Evolutionary conservation across 495 filamentous ascomycete species (phyloP).

Genomic region (Podospora pseudopauciseta): DNA sequence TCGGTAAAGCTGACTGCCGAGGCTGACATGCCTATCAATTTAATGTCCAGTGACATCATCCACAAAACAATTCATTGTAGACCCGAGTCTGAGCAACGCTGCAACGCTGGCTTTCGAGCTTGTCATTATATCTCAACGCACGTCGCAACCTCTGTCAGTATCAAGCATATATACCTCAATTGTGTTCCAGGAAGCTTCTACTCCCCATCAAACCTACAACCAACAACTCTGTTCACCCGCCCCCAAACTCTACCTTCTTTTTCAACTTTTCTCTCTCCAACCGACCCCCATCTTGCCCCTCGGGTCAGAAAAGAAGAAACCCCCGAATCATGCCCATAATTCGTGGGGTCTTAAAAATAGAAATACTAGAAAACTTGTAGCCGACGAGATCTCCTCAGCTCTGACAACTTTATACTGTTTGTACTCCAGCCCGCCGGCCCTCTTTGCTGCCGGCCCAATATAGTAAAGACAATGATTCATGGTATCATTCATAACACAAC

Average conservation of each 20-base stretch:
- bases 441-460: neutral
- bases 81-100: too few species aligned
- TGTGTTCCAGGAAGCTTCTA: neutral
- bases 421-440: neutral
- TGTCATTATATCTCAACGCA: too few species aligned
- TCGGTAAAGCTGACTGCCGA: too few species aligned
- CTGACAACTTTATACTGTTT: neutral
- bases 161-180: neutral
- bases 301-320: neutral
- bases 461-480: slow-evolving; percentile 13
- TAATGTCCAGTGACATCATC: too few species aligned
- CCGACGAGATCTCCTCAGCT: neutral
- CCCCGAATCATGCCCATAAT: neutral
- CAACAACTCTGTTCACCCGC: neutral
- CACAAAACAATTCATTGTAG: too few species aligned
- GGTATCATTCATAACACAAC: slow-evolving; percentile 17
- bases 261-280: neutral
- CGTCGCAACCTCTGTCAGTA: too few species aligned
- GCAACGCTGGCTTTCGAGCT: too few species aligned
- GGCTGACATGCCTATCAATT: too few species aligned
- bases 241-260: neutral
- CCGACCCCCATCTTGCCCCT: neutral
- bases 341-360: neutral
- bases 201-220: neutral
- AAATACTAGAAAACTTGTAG: neutral